phyloP scores from a whole-genome alignment of 208 protist species.

The Naegleria lovaniensis region DNA sequence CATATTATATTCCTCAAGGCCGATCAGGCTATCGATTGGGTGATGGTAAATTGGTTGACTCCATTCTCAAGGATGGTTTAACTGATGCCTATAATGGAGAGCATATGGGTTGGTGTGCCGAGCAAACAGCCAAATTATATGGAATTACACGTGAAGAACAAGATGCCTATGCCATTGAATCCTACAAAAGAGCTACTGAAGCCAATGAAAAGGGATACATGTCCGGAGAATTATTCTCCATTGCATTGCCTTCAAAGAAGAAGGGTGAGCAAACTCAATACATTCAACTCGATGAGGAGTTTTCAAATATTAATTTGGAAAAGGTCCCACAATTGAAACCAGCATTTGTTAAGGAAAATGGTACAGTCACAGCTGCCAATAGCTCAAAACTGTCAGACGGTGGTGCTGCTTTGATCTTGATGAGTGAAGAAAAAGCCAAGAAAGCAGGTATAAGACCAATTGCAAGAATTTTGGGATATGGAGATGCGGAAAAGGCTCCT shows the following conservation, averaged over 20 bases:
- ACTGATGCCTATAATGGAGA: conserved; percentile 57
- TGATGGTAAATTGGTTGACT: conserved; percentile 50
- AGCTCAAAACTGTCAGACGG: conserved; percentile 76
- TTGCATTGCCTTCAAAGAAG: conserved; percentile 55
- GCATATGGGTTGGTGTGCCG: conserved; percentile 71
- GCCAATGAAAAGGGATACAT: conserved; percentile 66
- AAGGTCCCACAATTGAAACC: conserved; percentile 74
- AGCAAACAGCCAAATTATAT: conserved; percentile 71
- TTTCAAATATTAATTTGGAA: conserved; percentile 65
- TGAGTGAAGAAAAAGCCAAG: conserved; percentile 61
- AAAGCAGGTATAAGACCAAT: conserved; percentile 68
- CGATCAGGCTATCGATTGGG: conserved; percentile 51
- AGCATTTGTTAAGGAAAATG: conserved; percentile 66
- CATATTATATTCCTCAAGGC: conserved; percentile 56
- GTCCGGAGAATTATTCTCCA: conserved; percentile 75
- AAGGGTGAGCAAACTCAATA: conserved; percentile 40
- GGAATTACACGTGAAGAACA: conserved; percentile 73
- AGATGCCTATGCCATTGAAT: conserved; percentile 78
- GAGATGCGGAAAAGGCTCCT: conserved; percentile 75
- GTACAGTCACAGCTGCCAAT: conserved; percentile 84
- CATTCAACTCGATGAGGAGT: conserved; percentile 70
- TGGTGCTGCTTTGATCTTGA: conserved; percentile 70
- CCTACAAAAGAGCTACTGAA: conserved; percentile 64
- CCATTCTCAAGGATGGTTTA: conserved; percentile 65
- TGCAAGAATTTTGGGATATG: conserved; percentile 69